A percentile compares a stretch with the other conserved stretches of the same genome.
phyloP scores from a whole-genome alignment of 345 rosid species.

The Angophora floribunda region DNA sequence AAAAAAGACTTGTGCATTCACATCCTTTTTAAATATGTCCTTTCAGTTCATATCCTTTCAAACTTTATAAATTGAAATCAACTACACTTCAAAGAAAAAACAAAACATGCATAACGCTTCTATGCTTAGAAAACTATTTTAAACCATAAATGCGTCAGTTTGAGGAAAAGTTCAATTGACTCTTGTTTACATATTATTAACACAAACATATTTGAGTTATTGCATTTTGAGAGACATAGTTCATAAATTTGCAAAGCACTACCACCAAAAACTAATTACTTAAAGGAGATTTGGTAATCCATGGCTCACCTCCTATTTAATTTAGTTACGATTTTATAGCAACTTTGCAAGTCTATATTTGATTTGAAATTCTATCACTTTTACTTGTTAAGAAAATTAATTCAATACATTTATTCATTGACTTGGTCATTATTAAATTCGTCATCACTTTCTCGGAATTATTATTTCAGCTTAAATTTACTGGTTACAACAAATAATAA shows the following conservation, averaged over 20 bases:
- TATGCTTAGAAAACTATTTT: no score
- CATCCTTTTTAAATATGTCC: neutral
- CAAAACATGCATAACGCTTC: no score
- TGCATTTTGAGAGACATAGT: neutral
- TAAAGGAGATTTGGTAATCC: neutral
- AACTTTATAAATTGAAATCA: neutral
- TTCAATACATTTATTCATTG: neutral
- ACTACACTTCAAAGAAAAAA: neutral
- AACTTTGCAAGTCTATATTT: neutral
- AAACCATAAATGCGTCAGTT: neutral
- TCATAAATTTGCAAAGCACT: neutral
- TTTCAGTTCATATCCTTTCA: neutral
- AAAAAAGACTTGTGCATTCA: no score
- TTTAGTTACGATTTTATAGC: neutral
- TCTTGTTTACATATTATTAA: neutral
- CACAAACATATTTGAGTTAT: rapidly evolving
- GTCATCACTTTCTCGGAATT: neutral
- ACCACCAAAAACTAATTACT: neutral
- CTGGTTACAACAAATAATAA: neutral
- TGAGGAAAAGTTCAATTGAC: rapidly evolving
- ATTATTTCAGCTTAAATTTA: neutral
- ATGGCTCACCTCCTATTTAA: neutral
- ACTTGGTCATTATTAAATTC: neutral
- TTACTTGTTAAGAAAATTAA: no score
- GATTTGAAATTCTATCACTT: neutral